These are phyloP conservation scores for Xylaria sp. DNA, from an alignment of 2,329 filamentous ascomycete species.

Conservation along the genomic window DNA sequence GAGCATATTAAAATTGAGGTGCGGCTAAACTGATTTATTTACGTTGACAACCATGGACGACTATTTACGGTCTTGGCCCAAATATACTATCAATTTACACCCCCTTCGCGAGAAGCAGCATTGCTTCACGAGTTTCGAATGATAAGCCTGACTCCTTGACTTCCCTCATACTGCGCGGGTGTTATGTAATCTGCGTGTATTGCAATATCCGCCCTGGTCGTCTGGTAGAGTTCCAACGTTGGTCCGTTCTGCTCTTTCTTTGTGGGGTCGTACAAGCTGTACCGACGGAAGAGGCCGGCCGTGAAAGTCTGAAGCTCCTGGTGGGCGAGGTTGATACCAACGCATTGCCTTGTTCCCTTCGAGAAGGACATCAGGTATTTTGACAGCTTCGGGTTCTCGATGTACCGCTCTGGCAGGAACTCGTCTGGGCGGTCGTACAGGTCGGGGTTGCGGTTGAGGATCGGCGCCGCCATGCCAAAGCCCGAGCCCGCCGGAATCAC, in stretches of 20 bases:
- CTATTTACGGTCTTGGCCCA: too few relatives aligned
- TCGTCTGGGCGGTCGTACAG: constrained; percentile 27
- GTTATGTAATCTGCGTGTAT: constrained; percentile 27
- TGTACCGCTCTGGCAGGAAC: constrained; percentile 32
- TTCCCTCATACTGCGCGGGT: constrained; percentile 23
- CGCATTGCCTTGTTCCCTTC: constrained; percentile 28
- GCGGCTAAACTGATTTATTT: too few relatives aligned
- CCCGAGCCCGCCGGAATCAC: constrained; percentile 24
- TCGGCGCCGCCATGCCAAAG: constrained; percentile 27
- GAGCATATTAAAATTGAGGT: too few relatives aligned
- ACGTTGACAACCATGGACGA: too few relatives aligned
- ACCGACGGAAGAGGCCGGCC: constrained; percentile 28
- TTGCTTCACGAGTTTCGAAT: constrained; percentile 17
- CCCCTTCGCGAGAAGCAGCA: background rate
- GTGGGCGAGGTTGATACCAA: constrained; percentile 33
- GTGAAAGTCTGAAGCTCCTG: constrained; percentile 31
- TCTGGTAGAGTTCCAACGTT: constrained; percentile 32
- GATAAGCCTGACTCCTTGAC: constrained; percentile 26
- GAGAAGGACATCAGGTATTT: constrained; percentile 29
- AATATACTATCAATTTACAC: too few relatives aligned
- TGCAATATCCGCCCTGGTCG: constrained; percentile 23
- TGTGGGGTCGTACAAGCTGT: constrained; percentile 28
- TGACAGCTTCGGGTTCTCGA: constrained; percentile 29
- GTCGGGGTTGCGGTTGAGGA: constrained; percentile 26
- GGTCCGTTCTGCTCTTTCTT: constrained; percentile 27